Percentiles rank a stretch among this genome's conserved stretches.
phyloP scores from a whole-genome alignment of 2,329 filamentous ascomycete genomes.

The Uncinocarpus reesii region DNA sequence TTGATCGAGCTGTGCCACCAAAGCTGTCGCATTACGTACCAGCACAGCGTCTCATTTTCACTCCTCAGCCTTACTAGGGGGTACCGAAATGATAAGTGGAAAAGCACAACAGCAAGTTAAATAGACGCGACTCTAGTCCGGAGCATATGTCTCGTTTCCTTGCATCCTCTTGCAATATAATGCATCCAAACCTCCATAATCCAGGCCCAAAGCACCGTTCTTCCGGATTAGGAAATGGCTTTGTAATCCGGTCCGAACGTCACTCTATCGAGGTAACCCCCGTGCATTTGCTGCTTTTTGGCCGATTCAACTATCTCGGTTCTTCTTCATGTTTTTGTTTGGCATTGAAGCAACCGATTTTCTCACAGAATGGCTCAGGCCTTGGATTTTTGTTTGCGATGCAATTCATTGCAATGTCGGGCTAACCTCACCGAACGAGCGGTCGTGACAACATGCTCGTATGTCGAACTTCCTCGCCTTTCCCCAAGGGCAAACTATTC shows the following conservation, averaged over 20 bases:
- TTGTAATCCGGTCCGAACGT: background rate
- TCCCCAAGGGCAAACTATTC: background rate
- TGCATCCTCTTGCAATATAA: too few species aligned
- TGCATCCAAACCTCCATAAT: too few species aligned
- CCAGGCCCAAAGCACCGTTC: background rate
- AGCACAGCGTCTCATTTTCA: too few species aligned
- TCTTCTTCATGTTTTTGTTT: background rate
- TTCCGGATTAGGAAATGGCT: slow-evolving; percentile 5
- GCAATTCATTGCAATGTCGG: slow-evolving; percentile 72
- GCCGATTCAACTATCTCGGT: background rate
- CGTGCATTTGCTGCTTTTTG: too few species aligned
- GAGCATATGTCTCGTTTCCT: too few species aligned
- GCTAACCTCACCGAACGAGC: slow-evolving; percentile 58
- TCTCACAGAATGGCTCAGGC: slow-evolving; percentile 15
- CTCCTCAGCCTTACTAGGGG: too few species aligned
- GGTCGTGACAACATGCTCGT: slow-evolving; percentile 85
- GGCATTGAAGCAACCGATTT: background rate
- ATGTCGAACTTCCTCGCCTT: slow-evolving; percentile 21
- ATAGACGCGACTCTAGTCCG: too few species aligned
- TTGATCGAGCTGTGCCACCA: slow-evolving; percentile 27
- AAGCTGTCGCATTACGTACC: too few species aligned
- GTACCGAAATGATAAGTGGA: too few species aligned
- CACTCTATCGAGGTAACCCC: background rate
- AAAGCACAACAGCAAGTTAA: too few species aligned
- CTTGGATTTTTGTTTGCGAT: slow-evolving; percentile 68